Base-by-base conservation (phyloP, 139 green algal species). In the Chlorella vulgaris region DNA sequence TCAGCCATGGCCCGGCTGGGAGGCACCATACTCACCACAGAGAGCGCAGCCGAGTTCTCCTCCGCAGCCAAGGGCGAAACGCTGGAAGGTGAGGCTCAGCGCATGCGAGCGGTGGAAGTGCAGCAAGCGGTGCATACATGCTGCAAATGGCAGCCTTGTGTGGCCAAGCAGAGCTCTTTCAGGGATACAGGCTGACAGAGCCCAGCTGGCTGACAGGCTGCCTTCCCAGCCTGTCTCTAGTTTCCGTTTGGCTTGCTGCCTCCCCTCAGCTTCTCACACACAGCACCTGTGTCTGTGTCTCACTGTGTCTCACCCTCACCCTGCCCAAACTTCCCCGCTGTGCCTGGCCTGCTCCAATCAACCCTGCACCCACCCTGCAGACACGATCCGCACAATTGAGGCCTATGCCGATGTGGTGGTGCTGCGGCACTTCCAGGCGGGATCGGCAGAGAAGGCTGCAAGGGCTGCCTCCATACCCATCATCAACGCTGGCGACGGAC, bases 11-110 rank as follows among this genome's bases (percentile, higher is more conserved):
- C 83, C 6, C 85, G 90, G 1, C 92, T 99, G 15, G 97, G 97
- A 7, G 97, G 97, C 73, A 91, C 89, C 0, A 92, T 99, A 58
- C 82, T 98, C n/a, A 97, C 95, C 51, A 99, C 97, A 6, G 97
- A 99, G 85, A 95, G 88, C 21, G 97, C 97, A 1, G 92, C 95
- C 3, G 93, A 99, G 84, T 99, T 97, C 78, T 99, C 96, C 0
- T 98, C 95, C 4, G 97, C 95, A 29, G 96, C 97, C 39, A 99
- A 99, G 83, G 97, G 97, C 28, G 97, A 99, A 83, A 99, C 96
- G 13, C 88, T 99, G 1, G 96, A 98, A 88, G 94, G 93, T 97
- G 69, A 24, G 47, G n/a, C n/a, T n/a, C n/a, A n/a, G n/a, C n/a
- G n/a, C n/a, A 58, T 10, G 47, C 15, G 10, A 58, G 47, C 47